Evolutionary conservation across 108 stramenopile genomes (phyloP).

Genomic region (Schizochytrium sp.): DNA sequence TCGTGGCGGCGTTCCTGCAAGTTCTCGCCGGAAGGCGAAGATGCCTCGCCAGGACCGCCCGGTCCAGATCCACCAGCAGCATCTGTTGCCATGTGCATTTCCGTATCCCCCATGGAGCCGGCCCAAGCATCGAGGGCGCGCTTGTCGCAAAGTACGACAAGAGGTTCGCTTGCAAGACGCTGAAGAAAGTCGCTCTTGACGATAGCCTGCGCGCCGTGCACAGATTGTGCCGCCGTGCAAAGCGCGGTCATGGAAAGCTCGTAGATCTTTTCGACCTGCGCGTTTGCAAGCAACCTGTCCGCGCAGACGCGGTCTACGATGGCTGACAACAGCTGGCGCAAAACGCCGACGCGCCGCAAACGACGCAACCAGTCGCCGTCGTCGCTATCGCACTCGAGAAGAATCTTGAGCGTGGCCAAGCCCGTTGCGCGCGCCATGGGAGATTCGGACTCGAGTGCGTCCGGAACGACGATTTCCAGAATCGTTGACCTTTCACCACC

Average conservation of each 20-base stretch:
- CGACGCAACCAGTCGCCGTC: background rate
- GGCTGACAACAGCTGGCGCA: background rate
- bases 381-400: background rate
- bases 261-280: background rate
- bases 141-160: background rate
- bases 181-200: background rate
- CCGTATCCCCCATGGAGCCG: background rate
- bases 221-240: background rate
- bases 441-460: background rate
- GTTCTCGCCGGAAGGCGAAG: background rate
- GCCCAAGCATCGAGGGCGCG: conserved; percentile 10
- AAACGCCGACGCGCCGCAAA: background rate
- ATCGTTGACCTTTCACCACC: background rate
- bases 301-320: background rate
- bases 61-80: background rate
- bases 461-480: background rate
- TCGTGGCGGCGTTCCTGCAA: background rate
- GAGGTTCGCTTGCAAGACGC: background rate
- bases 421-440: background rate
- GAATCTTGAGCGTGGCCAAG: background rate
- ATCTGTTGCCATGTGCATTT: no score
- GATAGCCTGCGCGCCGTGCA: background rate
- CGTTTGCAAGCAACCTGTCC: background rate
- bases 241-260: background rate
- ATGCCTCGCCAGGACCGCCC: background rate